Evolutionary conservation across 805 yeast species (phyloP).

Genomic region (Kodamaea restingae): DNA sequence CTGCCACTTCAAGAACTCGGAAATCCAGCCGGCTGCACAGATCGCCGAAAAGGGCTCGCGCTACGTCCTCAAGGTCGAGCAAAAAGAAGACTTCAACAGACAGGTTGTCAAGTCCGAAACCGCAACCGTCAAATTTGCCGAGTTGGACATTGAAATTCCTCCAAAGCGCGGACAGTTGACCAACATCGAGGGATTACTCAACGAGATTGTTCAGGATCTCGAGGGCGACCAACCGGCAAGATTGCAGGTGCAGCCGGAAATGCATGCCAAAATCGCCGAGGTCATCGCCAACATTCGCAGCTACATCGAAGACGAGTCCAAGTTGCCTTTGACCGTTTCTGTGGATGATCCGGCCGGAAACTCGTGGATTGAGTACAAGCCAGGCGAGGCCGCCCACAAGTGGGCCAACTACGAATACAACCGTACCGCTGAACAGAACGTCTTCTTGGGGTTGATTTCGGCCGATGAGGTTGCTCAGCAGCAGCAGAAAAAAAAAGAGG

Average conservation of each 20-base stretch:
- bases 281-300: constrained; percentile 59
- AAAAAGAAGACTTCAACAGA: constrained; percentile 71
- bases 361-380: constrained; percentile 89
- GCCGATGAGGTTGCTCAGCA: constrained; percentile 56
- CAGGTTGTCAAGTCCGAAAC: constrained; percentile 90
- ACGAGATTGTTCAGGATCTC: constrained; percentile 81
- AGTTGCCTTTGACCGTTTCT: constrained; percentile 68
- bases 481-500: constrained; percentile 14
- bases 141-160: constrained; percentile 91
- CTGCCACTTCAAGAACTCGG: constrained; percentile 87
- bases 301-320: constrained; percentile 52
- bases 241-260: constrained; percentile 66
- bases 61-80: constrained; percentile 65
- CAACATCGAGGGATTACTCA: constrained; percentile 82
- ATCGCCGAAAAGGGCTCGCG: constrained; percentile 86
- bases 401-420: constrained; percentile 82
- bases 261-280: constrained; percentile 68
- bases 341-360: constrained; percentile 96
- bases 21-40: constrained; percentile 91
- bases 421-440: constrained; percentile 86
- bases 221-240: constrained; percentile 78
- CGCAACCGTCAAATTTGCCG: constrained; percentile 73
- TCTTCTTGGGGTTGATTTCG: constrained; percentile 73
- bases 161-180: constrained; percentile 92
- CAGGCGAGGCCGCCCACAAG: constrained; percentile 83